Base-by-base conservation (phyloP, 345 rosid species). In the Eutrema heterophyllum region DNA sequence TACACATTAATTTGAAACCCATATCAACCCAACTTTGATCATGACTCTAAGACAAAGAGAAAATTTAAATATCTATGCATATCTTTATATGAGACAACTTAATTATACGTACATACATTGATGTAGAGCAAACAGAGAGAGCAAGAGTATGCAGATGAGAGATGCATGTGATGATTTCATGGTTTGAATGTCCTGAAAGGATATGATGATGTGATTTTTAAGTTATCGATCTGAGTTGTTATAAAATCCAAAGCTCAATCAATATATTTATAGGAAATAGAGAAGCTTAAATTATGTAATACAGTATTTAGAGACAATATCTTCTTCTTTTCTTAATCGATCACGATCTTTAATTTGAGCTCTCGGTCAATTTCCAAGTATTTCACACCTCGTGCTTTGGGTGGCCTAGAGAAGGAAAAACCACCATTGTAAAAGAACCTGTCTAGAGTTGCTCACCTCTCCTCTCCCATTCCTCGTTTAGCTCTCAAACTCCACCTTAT, bases 41-140 rank as follows among this genome's bases (percentile, higher is more conserved):
- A 30, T n/a, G n/a, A n/a, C 33, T 30, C 33, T 30, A 30, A 30
- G 1, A 21, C 24, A 1, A 48, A 3, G 57, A 46, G 48, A 38
- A 38, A 57, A 3, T 6, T 46, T 21, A 57, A 3, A 46, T n/a
- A n/a, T n/a, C n/a, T n/a, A n/a, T n/a, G n/a, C n/a, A 21, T 21
- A 21, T 21, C 1, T 3, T n/a, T 4, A 10, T 44, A 45, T 56
- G 61, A 9, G 33, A 55, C 3, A 56, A 32, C 8, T 21, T 70
- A 9, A n/a, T n/a, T n/a, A n/a, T n/a, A n/a, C n/a, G n/a, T 46
- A 60, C 51, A 49, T 60, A 59, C 60, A 71, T 18, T 71, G 75
- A 49, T 60, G 52, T 50, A 51, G 48, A 50, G 61, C 35, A 30
- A 71, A 26, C 5, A 71, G 15, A 45, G 71, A 50, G 11, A 72